phyloP scores from a whole-genome alignment of 371 early-diverging fungal genomes.

The Mucor ambiguus region DNA sequence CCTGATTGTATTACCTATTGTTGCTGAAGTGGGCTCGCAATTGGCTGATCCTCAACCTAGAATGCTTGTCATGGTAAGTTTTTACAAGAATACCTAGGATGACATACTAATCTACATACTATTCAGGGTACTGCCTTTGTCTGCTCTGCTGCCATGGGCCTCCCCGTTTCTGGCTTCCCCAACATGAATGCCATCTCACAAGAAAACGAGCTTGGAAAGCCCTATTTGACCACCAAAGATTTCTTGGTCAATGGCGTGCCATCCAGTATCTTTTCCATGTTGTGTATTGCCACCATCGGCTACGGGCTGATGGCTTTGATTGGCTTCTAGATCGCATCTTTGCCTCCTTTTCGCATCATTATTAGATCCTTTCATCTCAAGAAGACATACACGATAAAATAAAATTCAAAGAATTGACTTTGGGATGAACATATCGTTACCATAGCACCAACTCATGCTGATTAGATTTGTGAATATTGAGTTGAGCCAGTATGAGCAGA shows the following conservation, averaged over 20 bases:
- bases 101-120: neutral
- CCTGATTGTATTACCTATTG: constrained; percentile 77
- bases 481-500: no score
- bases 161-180: constrained; percentile 94
- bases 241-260: constrained; percentile 86
- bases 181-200: constrained; percentile 95
- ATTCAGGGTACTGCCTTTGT: constrained; percentile 62
- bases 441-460: no score
- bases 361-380: neutral
- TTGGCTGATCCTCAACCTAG: constrained; percentile 71
- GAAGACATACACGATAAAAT: neutral
- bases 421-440: neutral
- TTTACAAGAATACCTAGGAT: neutral
- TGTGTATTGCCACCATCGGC: constrained; percentile 60
- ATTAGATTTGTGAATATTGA: no score
- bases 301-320: constrained; percentile 60
- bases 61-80: constrained; percentile 78
- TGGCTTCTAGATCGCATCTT: constrained; percentile 24
- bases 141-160: constrained; percentile 86
- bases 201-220: constrained; percentile 88
- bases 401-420: neutral
- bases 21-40: constrained; percentile 66
- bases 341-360: neutral
- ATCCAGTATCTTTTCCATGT: constrained; percentile 63
- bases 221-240: constrained; percentile 81